Base-by-base conservation (phyloP, 129 eudicot species). In the Chrysanthemum makinoi region DNA sequence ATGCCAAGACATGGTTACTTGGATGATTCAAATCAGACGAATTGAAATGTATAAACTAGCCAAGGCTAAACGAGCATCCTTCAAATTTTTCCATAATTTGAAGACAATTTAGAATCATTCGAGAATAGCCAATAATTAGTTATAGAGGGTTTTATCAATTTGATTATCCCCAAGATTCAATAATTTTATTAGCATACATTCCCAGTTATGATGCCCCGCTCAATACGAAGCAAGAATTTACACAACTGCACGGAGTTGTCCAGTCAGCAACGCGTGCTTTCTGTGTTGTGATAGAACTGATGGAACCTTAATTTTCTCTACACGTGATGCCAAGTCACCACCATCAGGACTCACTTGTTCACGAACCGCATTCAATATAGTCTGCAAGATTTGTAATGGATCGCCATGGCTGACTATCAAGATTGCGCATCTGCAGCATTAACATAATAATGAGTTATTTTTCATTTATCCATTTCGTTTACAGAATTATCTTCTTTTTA, bases 321-420 rank as follows among this genome's bases (percentile, higher is more conserved):
- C 43, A 65, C 86, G 83, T 51, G 90, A 79, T 4, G 72, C 78
- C 79, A 94, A 74, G 70, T 77, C 89, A 52, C 53, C 77, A 64
- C 75, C 58, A 19, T 5, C 52, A 6, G 89, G 54, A 30, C 65
- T 85, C 57, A 13, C 70, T 24, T 80, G 65, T 47, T 83, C 72
- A 54, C 78, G 78, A 26, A 85, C 89, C 28, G 97, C 97, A 74
- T 71, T 79, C 10, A 94, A 65, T 48, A 90, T 62, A 49, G 96
- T 89, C 79, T 94, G 98, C 78, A 94, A 48, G 62, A 94, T 89
- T 78, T 94, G 99, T 62, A 94, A 85, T 1, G 99, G 99, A 81
- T 94, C 97, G 56, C 98, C 98, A 79, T 94, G 97, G 87, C 95
- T 86, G 33, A 94, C 97, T 15, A 94, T 64, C 87, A 94, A 83